Evolutionary conservation across 2,329 filamentous ascomycete species (phyloP).

Genomic region (Alternaria sp.): DNA sequence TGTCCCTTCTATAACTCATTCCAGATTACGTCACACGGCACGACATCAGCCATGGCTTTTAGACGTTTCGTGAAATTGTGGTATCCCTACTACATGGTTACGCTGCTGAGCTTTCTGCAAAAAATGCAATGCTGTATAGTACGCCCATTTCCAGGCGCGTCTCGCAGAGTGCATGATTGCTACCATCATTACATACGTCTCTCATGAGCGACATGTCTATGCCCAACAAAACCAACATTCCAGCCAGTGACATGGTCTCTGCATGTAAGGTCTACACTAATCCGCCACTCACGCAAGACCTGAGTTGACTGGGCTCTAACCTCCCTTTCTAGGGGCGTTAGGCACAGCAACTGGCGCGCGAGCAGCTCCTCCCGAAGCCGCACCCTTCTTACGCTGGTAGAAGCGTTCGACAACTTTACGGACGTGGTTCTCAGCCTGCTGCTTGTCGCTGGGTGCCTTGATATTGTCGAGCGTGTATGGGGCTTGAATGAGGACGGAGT

Average conservation of each 20-base stretch:
- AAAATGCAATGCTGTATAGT: neutral
- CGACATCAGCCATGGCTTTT: neutral
- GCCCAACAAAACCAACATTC: neutral
- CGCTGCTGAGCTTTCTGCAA: neutral
- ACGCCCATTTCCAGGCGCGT: neutral
- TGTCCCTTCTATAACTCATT: neutral
- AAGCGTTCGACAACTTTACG: conserved; percentile 58
- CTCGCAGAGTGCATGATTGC: neutral
- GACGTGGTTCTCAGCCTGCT: conserved; percentile 53
- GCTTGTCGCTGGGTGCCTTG: conserved; percentile 54
- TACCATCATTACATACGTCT: neutral
- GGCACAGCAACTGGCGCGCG: conserved; percentile 43
- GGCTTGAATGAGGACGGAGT: conserved; percentile 66
- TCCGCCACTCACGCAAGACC: neutral
- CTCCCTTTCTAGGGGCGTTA: conserved; percentile 44
- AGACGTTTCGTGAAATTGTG: neutral
- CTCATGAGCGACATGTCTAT: rapidly evolving
- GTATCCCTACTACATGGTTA: conserved; percentile 11
- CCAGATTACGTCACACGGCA: neutral
- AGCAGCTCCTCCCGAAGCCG: conserved; percentile 23
- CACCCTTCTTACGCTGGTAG: conserved; percentile 54
- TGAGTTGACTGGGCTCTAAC: conserved; percentile 10
- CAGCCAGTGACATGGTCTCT: neutral
- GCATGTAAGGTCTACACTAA: neutral
- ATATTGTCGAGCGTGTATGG: conserved; percentile 68